Evolutionary conservation across 1,139 yeast genomes (phyloP).

Genomic region (Yamadazyma epiphylla): DNA sequence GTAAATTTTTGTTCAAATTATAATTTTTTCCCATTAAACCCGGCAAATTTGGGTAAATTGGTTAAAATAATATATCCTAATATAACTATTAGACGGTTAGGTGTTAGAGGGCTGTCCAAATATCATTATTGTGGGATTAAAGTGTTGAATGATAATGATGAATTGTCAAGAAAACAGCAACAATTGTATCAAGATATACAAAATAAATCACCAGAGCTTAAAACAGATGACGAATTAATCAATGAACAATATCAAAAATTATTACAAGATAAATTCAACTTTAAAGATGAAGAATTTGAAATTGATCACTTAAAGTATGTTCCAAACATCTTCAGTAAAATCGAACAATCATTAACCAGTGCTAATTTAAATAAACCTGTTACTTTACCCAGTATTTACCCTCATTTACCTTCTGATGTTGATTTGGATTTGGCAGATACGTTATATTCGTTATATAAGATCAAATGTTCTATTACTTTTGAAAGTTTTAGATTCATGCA

Average conservation of each 20-base stretch:
- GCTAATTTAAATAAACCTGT: conserved; percentile 29
- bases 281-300: conserved; percentile 12
- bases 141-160: conserved; percentile 34
- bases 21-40: conserved; percentile 68
- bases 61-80: conserved; percentile 72
- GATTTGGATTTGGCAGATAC: conserved; percentile 64
- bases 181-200: neutral
- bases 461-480: conserved; percentile 59
- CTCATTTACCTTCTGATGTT: conserved; percentile 42
- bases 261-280: neutral
- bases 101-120: conserved; percentile 84
- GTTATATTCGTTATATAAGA: conserved; percentile 54
- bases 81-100: conserved; percentile 78
- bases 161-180: neutral
- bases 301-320: conserved; percentile 20
- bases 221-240: neutral
- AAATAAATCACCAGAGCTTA: neutral
- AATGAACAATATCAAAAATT: neutral
- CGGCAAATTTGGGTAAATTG: conserved; percentile 85
- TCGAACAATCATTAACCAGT: conserved; percentile 18
- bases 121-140: conserved; percentile 88
- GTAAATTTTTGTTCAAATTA: conserved; percentile 68
- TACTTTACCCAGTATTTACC: conserved; percentile 49
- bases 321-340: conserved; percentile 32
- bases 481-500: conserved; percentile 70